A percentile compares a stretch with the other conserved stretches of the same genome.
Evolutionary conservation across 2,329 filamentous ascomycete genomes (phyloP).

Genomic region (Thielaviopsis euricoi): DNA sequence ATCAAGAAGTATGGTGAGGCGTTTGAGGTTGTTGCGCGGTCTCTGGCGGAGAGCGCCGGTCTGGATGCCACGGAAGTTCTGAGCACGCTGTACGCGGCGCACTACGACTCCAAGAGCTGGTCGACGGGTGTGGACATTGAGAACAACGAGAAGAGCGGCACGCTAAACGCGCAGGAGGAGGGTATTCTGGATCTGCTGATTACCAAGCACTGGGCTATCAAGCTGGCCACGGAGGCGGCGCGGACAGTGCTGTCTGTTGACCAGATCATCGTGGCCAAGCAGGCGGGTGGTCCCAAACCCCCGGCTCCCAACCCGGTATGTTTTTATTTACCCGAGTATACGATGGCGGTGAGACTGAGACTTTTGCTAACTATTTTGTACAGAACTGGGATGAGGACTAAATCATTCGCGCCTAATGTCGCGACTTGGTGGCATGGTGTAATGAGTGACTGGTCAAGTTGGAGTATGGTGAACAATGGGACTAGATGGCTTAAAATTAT

Average conservation of each 20-base stretch:
- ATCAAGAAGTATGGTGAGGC: slow-evolving; percentile 97
- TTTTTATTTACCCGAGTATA: slow-evolving; percentile 25
- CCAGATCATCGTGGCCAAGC: slow-evolving; percentile 95
- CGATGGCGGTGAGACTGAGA: background rate
- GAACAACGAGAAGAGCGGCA: slow-evolving; percentile 66
- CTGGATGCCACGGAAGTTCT: slow-evolving; percentile 95
- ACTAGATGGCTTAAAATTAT: slow-evolving; percentile 6
- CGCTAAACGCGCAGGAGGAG: slow-evolving; percentile 68
- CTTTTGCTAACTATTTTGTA: slow-evolving; percentile 18
- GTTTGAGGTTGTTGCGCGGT: slow-evolving; percentile 91
- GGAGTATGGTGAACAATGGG: slow-evolving; percentile 5
- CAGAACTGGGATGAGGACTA: slow-evolving; percentile 50
- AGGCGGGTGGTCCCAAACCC: slow-evolving; percentile 93
- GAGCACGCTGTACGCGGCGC: slow-evolving; percentile 80
- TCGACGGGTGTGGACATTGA: slow-evolving; percentile 90
- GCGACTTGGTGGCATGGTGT: slow-evolving; percentile 13
- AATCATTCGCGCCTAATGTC: slow-evolving; percentile 1
- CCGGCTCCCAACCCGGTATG: slow-evolving; percentile 71
- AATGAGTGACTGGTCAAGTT: slow-evolving; percentile 13
- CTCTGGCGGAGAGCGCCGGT: slow-evolving; percentile 84
- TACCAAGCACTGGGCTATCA: slow-evolving; percentile 92
- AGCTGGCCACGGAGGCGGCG: slow-evolving; percentile 86
- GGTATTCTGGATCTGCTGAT: slow-evolving; percentile 86
- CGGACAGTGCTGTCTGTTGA: slow-evolving; percentile 90
- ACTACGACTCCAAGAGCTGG: slow-evolving; percentile 78